Evolutionary conservation across 352 stramenopile species (phyloP), one percentile per base, ranked within the genome.

Genomic region (Phytophthora crassamura): DNA sequence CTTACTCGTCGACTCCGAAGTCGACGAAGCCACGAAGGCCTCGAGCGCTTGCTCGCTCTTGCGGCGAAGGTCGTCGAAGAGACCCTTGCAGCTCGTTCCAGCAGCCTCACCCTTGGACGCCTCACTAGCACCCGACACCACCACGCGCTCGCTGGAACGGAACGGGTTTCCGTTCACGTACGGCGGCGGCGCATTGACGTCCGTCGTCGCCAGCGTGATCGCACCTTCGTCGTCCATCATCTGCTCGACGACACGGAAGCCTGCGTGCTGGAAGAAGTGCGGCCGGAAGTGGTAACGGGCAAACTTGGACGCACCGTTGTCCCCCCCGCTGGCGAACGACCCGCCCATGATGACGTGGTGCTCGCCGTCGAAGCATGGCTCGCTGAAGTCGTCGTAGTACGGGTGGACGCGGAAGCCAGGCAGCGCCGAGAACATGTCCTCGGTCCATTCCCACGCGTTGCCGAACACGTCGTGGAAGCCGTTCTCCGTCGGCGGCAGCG

Each of bases 381-480:
- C 94, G 30, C 91, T 98, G 65, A 99, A 99, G 74, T 99, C 96
- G 74, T 99, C 95, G 78, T 99, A 99, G 43, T 98, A 93, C 53
- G 72, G 76, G 66, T 96, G 88, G 41, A 97, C 77, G 30, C 93
- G 74, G 67, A 98, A 98, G 28, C 90, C 91, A 12, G 95, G 89
- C 9, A 99, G 84, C 38, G 95, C 86, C 48, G 90, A 96, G 63
- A 99, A 98, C 68, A 93, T 82, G 78, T 99, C 96, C 69, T 99
- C 95, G 36, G 89, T 98, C 94, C 93, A 98, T 72, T 99, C 93
- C 97, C 97, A 99, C 22, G 88, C 91, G 76, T 98, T 99, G 39
- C 97, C 96, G 46, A 97, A 93, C 16, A 96, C 92, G 65, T 99
- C 96, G 55, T 94, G 76, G 72, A 98, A 97, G 11, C 95, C 97